A percentile compares a stretch with the other conserved stretches of the same genome.
phyloP scores from a whole-genome alignment of 208 protist genomes.

The Leishmania tropica region DNA sequence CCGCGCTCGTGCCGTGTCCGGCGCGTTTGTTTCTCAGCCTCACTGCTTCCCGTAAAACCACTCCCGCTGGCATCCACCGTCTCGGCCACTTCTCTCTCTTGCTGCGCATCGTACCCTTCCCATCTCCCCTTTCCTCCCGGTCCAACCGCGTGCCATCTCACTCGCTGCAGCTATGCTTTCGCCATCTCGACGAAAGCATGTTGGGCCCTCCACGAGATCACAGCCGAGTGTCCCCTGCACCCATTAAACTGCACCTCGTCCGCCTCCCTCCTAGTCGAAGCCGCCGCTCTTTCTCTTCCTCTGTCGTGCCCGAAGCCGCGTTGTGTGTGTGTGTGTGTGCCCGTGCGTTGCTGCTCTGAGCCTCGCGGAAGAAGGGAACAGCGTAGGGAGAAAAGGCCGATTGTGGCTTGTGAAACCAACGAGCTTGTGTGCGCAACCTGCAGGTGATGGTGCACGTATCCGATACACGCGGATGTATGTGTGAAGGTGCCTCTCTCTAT shows the following conservation, averaged over 20 bases:
- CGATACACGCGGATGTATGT: background rate
- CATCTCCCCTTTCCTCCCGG: background rate
- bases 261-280: background rate
- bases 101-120: background rate
- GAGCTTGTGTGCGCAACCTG: background rate
- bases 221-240: background rate
- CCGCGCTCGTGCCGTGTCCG: background rate
- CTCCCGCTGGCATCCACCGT: background rate
- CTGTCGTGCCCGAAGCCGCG: background rate
- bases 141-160: background rate
- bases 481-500: background rate
- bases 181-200: background rate
- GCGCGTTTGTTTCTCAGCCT: background rate
- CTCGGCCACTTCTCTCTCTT: background rate
- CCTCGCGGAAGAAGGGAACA: background rate
- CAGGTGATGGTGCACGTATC: background rate
- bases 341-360: background rate
- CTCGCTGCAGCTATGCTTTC: background rate
- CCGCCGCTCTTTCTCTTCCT: background rate
- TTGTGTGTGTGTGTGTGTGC: background rate
- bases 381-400: background rate
- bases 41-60: background rate
- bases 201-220: background rate
- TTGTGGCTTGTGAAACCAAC: background rate
- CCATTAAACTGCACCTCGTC: background rate